These are phyloP conservation scores for Lophiostoma macrostomum DNA, from an alignment of 495 filamentous ascomycete genomes.

Conservation along the genomic window DNA sequence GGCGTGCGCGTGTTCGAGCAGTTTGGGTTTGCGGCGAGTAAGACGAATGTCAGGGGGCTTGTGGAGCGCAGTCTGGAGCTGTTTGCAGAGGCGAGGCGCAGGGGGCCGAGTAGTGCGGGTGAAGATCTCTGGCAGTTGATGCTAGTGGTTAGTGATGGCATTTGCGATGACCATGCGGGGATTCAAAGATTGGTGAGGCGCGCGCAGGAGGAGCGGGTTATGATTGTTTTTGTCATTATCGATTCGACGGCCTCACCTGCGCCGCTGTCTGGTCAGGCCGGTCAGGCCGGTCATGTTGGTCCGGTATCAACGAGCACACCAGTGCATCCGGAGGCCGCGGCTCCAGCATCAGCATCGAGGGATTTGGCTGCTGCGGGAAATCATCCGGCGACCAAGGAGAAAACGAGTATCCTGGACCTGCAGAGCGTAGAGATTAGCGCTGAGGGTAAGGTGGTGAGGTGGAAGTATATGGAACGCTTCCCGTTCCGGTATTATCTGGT, in stretches of 20 bases:
- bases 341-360: slow-evolving; percentile 29
- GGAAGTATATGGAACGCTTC: slow-evolving; percentile 89
- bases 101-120: slow-evolving; percentile 50
- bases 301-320: not conserved
- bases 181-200: slow-evolving; percentile 77
- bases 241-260: slow-evolving; percentile 59
- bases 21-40: slow-evolving; percentile 80
- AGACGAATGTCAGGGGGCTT: slow-evolving; percentile 79
- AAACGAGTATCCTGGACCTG: slow-evolving; percentile 69
- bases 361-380: too few relatives aligned
- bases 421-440: slow-evolving; percentile 73
- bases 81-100: slow-evolving; percentile 71
- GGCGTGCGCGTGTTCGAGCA: slow-evolving; percentile 77
- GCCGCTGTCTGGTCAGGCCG: too few relatives aligned
- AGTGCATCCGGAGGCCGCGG: not conserved
- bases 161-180: slow-evolving; percentile 84
- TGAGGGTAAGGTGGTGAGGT: slow-evolving; percentile 60
- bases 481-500: slow-evolving; percentile 95
- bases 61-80: slow-evolving; percentile 71
- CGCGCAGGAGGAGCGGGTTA: slow-evolving; percentile 88
- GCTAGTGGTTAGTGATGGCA: slow-evolving; percentile 87
- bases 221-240: slow-evolving; percentile 97
- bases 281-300: not conserved
- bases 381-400: too few relatives aligned
- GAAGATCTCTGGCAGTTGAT: slow-evolving; percentile 95